Evolutionary conservation across 371 early-diverging fungal genomes (phyloP).

Genomic region (Mortierella sp.): DNA sequence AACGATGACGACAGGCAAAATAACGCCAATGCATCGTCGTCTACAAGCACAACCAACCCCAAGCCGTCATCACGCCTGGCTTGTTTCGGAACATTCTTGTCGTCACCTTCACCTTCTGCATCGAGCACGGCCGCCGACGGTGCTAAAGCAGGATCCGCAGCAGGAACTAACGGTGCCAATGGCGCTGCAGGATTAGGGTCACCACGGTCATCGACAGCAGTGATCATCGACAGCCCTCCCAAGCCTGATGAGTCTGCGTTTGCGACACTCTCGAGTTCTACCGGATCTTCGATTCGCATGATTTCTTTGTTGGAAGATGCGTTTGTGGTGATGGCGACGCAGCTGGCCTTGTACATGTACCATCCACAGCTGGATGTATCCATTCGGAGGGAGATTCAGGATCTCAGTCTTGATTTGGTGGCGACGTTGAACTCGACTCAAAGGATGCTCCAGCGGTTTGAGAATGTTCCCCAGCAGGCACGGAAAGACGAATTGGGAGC

Average conservation of each 20-base stretch:
- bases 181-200: not conserved
- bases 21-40: constrained; percentile 21
- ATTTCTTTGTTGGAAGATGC: constrained; percentile 52
- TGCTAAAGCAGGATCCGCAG: constrained; percentile 16
- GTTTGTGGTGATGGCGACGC: constrained; percentile 54
- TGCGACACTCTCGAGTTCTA: constrained; percentile 51
- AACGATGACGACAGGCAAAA: constrained; percentile 31
- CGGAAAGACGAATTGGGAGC: constrained; percentile 29
- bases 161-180: not conserved
- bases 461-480: constrained; percentile 42
- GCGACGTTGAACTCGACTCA: constrained; percentile 40
- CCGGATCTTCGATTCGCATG: constrained; percentile 54
- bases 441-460: constrained; percentile 53
- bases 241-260: constrained; percentile 44
- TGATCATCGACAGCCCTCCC: not conserved
- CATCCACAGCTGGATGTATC: constrained; percentile 39
- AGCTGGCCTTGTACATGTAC: constrained; percentile 52
- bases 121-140: not conserved
- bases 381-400: constrained; percentile 50
- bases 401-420: constrained; percentile 44
- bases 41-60: constrained; percentile 31
- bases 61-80: constrained; percentile 38
- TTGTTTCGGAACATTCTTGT: constrained; percentile 37
- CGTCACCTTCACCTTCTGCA: constrained; percentile 9
- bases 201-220: constrained; percentile 9